phyloP scores from a whole-genome alignment of 2,329 filamentous ascomycete species.

The Malbranchea zuffiana region DNA sequence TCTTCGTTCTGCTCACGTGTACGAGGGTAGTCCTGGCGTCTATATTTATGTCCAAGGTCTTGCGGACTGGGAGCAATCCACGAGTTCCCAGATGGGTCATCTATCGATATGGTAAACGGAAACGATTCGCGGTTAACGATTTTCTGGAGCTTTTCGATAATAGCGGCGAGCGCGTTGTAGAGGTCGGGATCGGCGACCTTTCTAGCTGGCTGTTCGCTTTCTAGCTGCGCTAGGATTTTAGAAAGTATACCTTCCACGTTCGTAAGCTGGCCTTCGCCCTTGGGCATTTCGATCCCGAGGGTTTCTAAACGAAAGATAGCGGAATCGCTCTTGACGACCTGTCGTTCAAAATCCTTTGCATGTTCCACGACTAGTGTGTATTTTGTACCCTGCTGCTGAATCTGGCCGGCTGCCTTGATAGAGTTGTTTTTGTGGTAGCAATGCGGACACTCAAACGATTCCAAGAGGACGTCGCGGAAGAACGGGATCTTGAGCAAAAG shows the following conservation, averaged over 20 bases:
- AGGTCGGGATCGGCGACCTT: slow-evolving; percentile 69
- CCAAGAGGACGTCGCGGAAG: slow-evolving; percentile 94
- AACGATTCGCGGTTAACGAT: slow-evolving; percentile 71
- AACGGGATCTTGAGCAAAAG: slow-evolving; percentile 88
- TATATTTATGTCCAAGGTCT: slow-evolving; percentile 76
- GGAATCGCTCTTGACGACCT: slow-evolving; percentile 85
- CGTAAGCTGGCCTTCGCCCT: slow-evolving; percentile 80
- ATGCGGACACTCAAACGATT: slow-evolving; percentile 89
- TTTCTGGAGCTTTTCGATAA: slow-evolving; percentile 61
- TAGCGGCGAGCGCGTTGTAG: slow-evolving; percentile 62
- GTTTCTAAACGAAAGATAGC: slow-evolving; percentile 80
- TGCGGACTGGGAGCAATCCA: slow-evolving; percentile 79
- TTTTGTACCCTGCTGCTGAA: slow-evolving; percentile 77
- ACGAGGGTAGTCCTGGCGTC: slow-evolving; percentile 70
- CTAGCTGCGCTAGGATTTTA: slow-evolving; percentile 69
- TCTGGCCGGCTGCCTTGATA: slow-evolving; percentile 81
- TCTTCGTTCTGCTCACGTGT: slow-evolving; percentile 76
- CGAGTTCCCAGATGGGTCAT: slow-evolving; percentile 90
- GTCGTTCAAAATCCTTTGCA: slow-evolving; percentile 64
- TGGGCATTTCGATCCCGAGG: slow-evolving; percentile 83
- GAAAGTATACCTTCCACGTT: slow-evolving; percentile 83
- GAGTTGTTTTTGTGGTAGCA: slow-evolving; percentile 87
- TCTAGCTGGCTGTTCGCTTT: slow-evolving; percentile 68
- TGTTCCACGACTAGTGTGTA: slow-evolving; percentile 71
- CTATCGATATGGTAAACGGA: slow-evolving; percentile 77